A percentile compares a stretch with the other conserved stretches of the same genome.
These are phyloP conservation scores for Capsicum pubescens DNA, from an alignment of 257 asterid species.

Conservation along the genomic window DNA sequence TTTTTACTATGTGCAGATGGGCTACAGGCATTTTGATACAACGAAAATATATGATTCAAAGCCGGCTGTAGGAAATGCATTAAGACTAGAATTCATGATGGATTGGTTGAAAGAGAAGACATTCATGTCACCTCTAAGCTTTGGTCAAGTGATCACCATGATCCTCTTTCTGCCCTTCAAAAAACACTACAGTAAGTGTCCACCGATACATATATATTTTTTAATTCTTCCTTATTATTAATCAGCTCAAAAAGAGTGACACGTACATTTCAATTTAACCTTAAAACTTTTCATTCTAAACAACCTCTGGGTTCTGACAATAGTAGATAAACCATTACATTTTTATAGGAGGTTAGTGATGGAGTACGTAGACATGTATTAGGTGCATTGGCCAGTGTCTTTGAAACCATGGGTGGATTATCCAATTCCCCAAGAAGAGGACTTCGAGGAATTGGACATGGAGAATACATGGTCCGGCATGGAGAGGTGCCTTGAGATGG, in stretches of 20 bases:
- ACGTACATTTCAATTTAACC: too few species aligned
- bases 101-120: constrained; percentile 55
- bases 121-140: constrained; percentile 73
- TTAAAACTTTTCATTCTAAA: too few species aligned
- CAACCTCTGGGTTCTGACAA: too few species aligned
- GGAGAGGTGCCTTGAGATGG: constrained; percentile 77
- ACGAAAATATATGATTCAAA: constrained; percentile 86
- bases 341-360: constrained; percentile 57
- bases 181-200: constrained; percentile 50
- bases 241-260: too few species aligned
- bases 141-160: constrained; percentile 86
- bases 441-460: constrained; percentile 58
- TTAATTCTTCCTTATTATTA: too few species aligned
- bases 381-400: constrained; percentile 91
- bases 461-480: constrained; percentile 74
- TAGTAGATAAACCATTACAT: too few species aligned
- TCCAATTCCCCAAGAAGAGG: constrained; percentile 66
- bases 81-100: constrained; percentile 47
- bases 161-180: constrained; percentile 71
- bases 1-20: constrained; percentile 52
- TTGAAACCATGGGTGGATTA: constrained; percentile 66
- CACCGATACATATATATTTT: too few species aligned
- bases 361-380: constrained; percentile 80
- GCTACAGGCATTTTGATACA: constrained; percentile 80
- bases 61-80: constrained; percentile 69